phyloP scores from a whole-genome alignment of 768 basidiomycete genomes.

The Collybia sordida region DNA sequence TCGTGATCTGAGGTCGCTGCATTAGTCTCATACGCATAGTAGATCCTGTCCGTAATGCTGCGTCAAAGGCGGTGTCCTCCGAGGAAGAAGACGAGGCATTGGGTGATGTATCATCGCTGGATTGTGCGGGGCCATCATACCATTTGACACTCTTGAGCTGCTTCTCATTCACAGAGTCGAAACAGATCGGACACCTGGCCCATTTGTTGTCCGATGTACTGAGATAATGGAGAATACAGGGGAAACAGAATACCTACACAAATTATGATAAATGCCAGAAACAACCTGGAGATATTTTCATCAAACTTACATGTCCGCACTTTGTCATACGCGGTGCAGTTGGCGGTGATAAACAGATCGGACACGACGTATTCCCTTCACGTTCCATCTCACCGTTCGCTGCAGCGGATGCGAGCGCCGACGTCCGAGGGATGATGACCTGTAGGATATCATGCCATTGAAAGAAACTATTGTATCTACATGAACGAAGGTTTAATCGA shows the following conservation, averaged over 20 bases:
- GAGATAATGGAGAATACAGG: slow-evolving; percentile 91
- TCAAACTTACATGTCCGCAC: slow-evolving; percentile 87
- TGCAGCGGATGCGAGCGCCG: slow-evolving; percentile 67
- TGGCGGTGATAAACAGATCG: slow-evolving; percentile 93
- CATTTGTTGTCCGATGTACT: slow-evolving; percentile 85
- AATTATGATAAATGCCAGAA: slow-evolving; percentile 3
- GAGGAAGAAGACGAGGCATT: slow-evolving; percentile 45
- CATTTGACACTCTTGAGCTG: slow-evolving; percentile 94
- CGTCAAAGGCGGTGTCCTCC: slow-evolving; percentile 31
- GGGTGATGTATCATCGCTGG: slow-evolving; percentile 28
- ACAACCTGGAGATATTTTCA: slow-evolving; percentile 9
- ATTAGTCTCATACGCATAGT: slow-evolving; percentile 84
- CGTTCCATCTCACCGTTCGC: slow-evolving; percentile 39
- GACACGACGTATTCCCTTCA: slow-evolving; percentile 76
- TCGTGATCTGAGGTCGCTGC: slow-evolving; percentile 92
- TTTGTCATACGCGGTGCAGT: slow-evolving; percentile 92
- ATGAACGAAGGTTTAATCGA: background rate
- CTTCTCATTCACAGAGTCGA: slow-evolving; percentile 86
- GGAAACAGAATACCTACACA: slow-evolving; percentile 85
- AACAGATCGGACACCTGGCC: slow-evolving; percentile 95
- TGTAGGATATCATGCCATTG: slow-evolving; percentile 97
- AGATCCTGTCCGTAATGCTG: slow-evolving; percentile 52
- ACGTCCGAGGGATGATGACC: slow-evolving; percentile 86
- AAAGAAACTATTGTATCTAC: slow-evolving; percentile 67
- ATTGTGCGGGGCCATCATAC: slow-evolving; percentile 55